phyloP scores from a whole-genome alignment of 116 monocot genomes.

The Posidonia oceanica region DNA sequence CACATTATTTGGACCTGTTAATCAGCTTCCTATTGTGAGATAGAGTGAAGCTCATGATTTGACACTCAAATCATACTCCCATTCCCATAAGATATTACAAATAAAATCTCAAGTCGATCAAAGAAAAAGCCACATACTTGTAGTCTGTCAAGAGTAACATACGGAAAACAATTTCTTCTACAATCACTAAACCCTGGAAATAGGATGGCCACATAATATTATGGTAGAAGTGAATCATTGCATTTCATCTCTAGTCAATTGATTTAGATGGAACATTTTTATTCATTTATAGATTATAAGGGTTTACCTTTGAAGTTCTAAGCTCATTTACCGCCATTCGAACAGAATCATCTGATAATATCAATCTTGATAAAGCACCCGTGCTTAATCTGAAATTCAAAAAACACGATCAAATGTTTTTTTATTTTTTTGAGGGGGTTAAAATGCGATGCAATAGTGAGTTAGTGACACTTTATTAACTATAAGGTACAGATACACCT shows the following conservation, averaged over 20 bases:
- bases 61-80: too few relatives aligned
- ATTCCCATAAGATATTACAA: too few relatives aligned
- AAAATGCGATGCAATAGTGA: too few relatives aligned
- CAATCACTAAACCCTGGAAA: neutral
- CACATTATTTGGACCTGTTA: too few relatives aligned
- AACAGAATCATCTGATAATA: constrained; percentile 93
- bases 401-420: neutral
- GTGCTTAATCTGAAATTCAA: constrained; percentile 70
- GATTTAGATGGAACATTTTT: neutral
- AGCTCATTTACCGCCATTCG: constrained; percentile 81
- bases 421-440: neutral
- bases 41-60: too few relatives aligned
- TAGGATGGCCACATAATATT: neutral
- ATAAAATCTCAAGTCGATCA: too few relatives aligned
- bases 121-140: neutral
- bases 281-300: neutral
- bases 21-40: too few relatives aligned
- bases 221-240: neutral
- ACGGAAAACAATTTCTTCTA: neutral
- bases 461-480: too few relatives aligned
- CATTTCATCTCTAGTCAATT: neutral
- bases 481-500: too few relatives aligned
- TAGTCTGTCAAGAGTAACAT: neutral
- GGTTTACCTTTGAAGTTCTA: constrained; percentile 65
- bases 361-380: constrained; percentile 77